A percentile compares a stretch with the other conserved stretches of the same genome.
These are phyloP conservation scores for Lactifluus hygrophoroides DNA, from an alignment of 768 basidiomycete genomes.

Conservation along the genomic window DNA sequence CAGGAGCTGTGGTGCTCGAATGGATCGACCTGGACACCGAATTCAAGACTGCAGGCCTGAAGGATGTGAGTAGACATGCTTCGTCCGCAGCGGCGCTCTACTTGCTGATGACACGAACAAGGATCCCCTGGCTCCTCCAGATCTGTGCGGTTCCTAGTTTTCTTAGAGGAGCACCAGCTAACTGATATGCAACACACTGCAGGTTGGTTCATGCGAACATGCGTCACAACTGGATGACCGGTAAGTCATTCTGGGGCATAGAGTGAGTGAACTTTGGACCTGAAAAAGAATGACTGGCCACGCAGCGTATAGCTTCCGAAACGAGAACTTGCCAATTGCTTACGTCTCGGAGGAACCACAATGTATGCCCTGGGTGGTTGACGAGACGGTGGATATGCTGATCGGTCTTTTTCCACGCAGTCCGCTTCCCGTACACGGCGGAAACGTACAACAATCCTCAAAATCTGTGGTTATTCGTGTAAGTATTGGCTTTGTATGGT, in stretches of 20 bases:
- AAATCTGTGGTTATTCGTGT: too few species aligned
- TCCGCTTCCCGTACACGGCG: neutral
- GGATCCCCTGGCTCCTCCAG: too few species aligned
- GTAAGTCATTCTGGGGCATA: neutral
- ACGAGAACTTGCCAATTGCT: neutral
- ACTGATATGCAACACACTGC: too few species aligned
- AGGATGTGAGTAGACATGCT: too few species aligned
- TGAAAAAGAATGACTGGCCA: too few species aligned
- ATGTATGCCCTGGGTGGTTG: neutral
- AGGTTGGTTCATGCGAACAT: neutral
- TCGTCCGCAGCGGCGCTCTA: too few species aligned
- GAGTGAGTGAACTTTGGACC: too few species aligned
- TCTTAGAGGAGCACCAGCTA: neutral
- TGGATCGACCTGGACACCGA: neutral
- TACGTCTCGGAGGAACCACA: neutral
- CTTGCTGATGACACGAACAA: too few species aligned
- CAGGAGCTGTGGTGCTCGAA: neutral
- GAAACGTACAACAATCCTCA: too few species aligned
- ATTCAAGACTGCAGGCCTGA: neutral
- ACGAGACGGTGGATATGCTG: neutral
- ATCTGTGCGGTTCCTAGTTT: too few species aligned
- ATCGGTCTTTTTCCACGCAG: neutral
- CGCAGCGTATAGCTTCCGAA: neutral
- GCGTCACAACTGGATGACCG: neutral
- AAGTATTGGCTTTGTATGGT: too few species aligned